Base-by-base conservation (phyloP, 306 rosid species). In the Castanopsis chinensis region DNA sequence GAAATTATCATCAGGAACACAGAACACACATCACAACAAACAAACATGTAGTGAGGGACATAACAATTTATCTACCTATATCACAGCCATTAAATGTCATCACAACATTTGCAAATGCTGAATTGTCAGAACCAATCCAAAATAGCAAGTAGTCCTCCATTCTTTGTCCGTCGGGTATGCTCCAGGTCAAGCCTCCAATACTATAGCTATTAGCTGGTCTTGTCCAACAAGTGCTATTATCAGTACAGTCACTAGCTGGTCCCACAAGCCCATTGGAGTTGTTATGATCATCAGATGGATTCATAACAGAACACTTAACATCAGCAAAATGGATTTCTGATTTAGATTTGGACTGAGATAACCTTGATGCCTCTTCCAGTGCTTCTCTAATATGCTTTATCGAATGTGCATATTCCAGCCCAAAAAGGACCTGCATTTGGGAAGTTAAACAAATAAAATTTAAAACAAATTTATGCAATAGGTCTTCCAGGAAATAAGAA, bases 131-230 rank as follows among this genome's bases (percentile, higher is more conserved):
- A 72, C 98, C 97, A 61, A 94, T 94, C 97, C 97, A 94, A 80
- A 92, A 88, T 72, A 94, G 83, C 76, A 79, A 74, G 89, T 83
- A 88, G 71, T 91, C 93, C 70, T 92, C 94, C 90, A 94, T 86
- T 82, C 82, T 87, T 77, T 75, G 81, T 74, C 90, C 97, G 63
- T 85, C 81, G 0, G 83, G 90, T 74, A 94, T 79, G 65, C 84
- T 83, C 98, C 98, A 94, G 69, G 85, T 60, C 87, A 92, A 84
- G 75, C 98, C 97, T 69, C 98, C 98, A 67, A 88, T 82, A 41
- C 81, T 83, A 79, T 79, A 87, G 41, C 67, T 84, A 81, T 73
- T 78, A 32, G 76, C 78, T 69, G 84, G 53, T 43, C 56, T 70
- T 21, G 68, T 88, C 67, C 60, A 69, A 23, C 74, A 79, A 83